Base-by-base conservation (phyloP, 108 stramenopile genomes). In the Cylindrotheca fusiformis region DNA sequence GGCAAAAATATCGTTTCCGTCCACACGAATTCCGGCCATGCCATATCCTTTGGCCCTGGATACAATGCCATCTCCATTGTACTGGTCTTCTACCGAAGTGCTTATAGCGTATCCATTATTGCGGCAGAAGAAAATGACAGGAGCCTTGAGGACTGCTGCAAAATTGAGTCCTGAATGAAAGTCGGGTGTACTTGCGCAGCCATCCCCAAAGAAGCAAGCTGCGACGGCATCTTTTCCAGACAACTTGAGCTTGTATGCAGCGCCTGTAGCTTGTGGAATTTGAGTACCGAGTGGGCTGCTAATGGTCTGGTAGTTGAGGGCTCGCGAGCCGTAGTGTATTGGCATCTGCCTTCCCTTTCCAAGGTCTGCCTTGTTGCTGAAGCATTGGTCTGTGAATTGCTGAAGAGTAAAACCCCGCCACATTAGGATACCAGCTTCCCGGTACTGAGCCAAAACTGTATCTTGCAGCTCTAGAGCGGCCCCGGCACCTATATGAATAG, bases 71-170 rank as follows among this genome's bases (percentile, higher is more conserved):
- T 99, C 98, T 23, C 98, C 97, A 17, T 86, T 78, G 81, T 90
- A 99, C 74, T 99, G 98, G 52, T 99, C 98, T 47, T 69, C 59
- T 26, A 87, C 84, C 2, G 96, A 87, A 3, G 98, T 99, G 14
- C 94, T 90, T 67, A 99, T 99, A 32, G 98, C 98, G 55, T 95
- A 99, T 5, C 97, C 97, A 69, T 99, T 99, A 74, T 99, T 99
- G 20, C 98, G 76, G 63, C 96, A 96, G 58, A 98, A 81, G 86
- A 99, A 99, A 4, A 99, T 75, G 55, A 96, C 87, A 21, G 98
- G 98, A 4, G 77, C 71, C 10, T 81, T 76, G 21, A 97, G 77
- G 4, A 97, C 97, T 19, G 97, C 84, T 5, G 97, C 94, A 82
- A 99, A 95, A 68, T 96, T 97, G 51, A 96, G 61, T 45, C 86